Base-by-base conservation (phyloP, 805 yeast species). In the Kockiozyma suomiensis region DNA sequence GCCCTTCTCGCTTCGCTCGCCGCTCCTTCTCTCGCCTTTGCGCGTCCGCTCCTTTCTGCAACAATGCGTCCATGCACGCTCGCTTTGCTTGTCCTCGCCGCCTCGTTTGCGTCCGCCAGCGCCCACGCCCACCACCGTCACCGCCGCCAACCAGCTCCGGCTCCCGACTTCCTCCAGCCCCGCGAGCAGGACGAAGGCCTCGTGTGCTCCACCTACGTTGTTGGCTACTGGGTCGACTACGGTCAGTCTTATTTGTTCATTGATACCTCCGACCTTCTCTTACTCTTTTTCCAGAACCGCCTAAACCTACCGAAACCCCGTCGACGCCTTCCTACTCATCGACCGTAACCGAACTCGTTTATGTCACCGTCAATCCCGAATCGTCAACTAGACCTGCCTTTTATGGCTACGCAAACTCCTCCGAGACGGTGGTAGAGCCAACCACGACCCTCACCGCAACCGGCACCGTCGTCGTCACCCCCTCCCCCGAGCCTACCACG, bases 141-240 rank as follows among this genome's bases (percentile, higher is more conserved):
- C 28, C 57, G 40, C 23, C 61, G 56, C 45, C 58, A 19, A 38
- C 37, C 46, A 7, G 50, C 56, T 4, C 48, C 50, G 8, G 28
- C 25, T 3, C 53, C 37, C 35, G 56, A 37, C 13, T 13, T 26
- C 33, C 54, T 47, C 8, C 50, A 19, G 42, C 47, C 35, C 6
- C 51, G 42, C 19, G 42, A 43, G 15, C 15, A 13, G n/a, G 50
- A 46, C 8, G 56, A 40, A n/a, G n/a, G n/a, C 25, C 53, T 57
- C 43, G 45, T 23, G n/a, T 59, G 64, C 48, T 50, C 53, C 28
- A 59, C 60, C 35, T 59, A 59, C 33, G 64, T 59, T 19, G 48
- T 56, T 12, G 53, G 56, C n/a, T 45, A 25, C 43, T 48, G 57
- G 60, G 64, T 56, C 26, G 64, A 59, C 30, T 59, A 59, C 17